These are phyloP conservation scores for Rhodotorula glutinis DNA, from an alignment of 1,284 basidiomycete genomes.

Conservation along the genomic window DNA sequence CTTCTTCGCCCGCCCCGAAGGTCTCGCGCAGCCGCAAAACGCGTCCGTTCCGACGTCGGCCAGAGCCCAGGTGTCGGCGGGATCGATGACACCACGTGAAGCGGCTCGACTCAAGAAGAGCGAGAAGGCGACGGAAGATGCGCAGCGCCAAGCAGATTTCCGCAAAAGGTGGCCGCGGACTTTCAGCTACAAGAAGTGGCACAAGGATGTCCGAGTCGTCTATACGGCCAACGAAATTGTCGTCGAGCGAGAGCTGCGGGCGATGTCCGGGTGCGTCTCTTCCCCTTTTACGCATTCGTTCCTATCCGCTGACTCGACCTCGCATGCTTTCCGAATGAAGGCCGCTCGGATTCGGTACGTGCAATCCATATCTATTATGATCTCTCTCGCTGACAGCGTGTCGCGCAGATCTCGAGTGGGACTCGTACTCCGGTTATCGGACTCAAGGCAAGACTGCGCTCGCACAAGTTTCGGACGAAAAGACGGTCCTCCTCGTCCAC, in stretches of 20 bases:
- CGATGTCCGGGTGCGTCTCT: slow-evolving; percentile 23
- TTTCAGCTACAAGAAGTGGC: slow-evolving; percentile 21
- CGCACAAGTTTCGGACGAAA: slow-evolving; percentile 49
- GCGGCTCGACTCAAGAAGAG: background rate
- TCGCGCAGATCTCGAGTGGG: slow-evolving; percentile 31
- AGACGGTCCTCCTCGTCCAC: slow-evolving; percentile 48
- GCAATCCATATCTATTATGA: too few relatives aligned
- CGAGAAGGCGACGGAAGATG: background rate
- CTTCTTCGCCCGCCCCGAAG: slow-evolving; percentile 1
- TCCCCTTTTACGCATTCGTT: too few relatives aligned
- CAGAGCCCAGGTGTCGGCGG: too few relatives aligned
- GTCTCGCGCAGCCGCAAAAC: too few relatives aligned
- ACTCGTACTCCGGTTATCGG: slow-evolving; percentile 24
- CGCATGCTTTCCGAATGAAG: background rate
- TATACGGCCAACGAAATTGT: slow-evolving; percentile 21
- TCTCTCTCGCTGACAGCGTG: background rate
- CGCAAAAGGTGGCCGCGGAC: slow-evolving; percentile 5
- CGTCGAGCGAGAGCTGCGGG: slow-evolving; percentile 9
- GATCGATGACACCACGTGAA: background rate
- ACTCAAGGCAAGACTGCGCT: slow-evolving; percentile 47
- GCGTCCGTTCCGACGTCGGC: too few relatives aligned
- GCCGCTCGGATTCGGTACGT: slow-evolving; percentile 22
- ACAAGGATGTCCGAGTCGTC: slow-evolving; percentile 5
- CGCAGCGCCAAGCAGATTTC: slow-evolving; percentile 1
- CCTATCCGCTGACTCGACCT: background rate